These are phyloP conservation scores for Durotheca rogersii DNA, from an alignment of 495 filamentous ascomycete species.

Conservation along the genomic window DNA sequence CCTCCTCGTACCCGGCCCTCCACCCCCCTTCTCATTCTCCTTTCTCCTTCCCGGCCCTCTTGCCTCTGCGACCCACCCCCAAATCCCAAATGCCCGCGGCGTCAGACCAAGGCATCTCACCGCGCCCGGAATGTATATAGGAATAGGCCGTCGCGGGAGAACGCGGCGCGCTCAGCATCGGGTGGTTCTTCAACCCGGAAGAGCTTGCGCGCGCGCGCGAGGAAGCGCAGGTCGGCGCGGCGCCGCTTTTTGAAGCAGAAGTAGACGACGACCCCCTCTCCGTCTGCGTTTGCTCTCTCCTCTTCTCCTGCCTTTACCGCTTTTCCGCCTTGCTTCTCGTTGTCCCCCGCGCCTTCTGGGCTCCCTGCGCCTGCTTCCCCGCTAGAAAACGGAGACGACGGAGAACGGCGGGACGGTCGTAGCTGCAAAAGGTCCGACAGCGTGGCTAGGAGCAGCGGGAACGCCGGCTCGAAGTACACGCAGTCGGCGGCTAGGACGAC, in stretches of 20 bases:
- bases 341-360: too few relatives aligned
- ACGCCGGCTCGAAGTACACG: slow-evolving; percentile 95
- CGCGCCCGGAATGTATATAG: slow-evolving; percentile 54
- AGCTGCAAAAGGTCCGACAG: slow-evolving; percentile 60
- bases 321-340: too few relatives aligned
- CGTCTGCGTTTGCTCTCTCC: too few relatives aligned
- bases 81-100: too few relatives aligned
- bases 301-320: too few relatives aligned
- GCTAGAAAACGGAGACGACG: too few relatives aligned
- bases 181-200: slow-evolving; percentile 64
- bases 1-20: too few relatives aligned
- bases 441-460: slow-evolving; percentile 82
- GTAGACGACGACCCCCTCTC: slow-evolving; percentile 74
- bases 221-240: slow-evolving; percentile 70
- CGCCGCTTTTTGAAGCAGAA: slow-evolving; percentile 95
- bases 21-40: too few relatives aligned
- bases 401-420: too few relatives aligned
- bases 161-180: slow-evolving; percentile 60
- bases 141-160: slow-evolving; percentile 63
- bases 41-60: too few relatives aligned
- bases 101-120: background rate
- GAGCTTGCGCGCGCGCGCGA: slow-evolving; percentile 64
- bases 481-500: slow-evolving; percentile 92
- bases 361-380: too few relatives aligned
- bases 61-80: too few relatives aligned